Evolutionary conservation across 495 filamentous ascomycete species (phyloP).

Genomic region (Letharia columbiana): DNA sequence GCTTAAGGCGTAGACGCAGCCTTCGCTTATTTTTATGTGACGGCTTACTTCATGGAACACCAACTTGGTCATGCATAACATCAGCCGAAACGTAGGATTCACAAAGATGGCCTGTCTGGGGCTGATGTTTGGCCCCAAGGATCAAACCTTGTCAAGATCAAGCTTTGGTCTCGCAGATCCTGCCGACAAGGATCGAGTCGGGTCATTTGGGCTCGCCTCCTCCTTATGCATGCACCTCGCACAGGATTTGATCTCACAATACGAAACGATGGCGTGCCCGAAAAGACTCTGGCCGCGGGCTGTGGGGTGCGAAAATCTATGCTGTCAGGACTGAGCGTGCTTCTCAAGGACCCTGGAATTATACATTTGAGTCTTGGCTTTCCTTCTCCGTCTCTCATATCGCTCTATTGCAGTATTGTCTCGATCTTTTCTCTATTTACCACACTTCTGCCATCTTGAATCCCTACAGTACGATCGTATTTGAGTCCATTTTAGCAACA

Average conservation of each 20-base stretch:
- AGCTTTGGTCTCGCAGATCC: background rate
- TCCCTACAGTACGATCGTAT: too few species aligned
- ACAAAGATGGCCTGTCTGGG: background rate
- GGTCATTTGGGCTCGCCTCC: background rate
- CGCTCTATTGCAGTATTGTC: too few species aligned
- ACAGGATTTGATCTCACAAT: background rate
- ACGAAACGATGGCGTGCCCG: background rate
- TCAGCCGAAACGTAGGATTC: background rate
- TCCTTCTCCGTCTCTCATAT: background rate
- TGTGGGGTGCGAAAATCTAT: background rate
- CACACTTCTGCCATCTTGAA: too few species aligned
- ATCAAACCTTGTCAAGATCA: background rate
- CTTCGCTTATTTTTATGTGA: background rate
- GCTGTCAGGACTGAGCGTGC: background rate
- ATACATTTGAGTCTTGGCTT: background rate
- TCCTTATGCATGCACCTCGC: background rate
- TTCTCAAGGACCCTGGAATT: background rate
- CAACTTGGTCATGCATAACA: background rate
- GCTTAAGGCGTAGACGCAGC: background rate
- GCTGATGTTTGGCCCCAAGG: background rate
- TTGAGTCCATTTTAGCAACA: too few species aligned
- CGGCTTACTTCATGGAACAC: background rate
- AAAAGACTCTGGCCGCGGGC: background rate
- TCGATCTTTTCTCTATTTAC: too few species aligned
- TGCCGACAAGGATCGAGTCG: background rate